phyloP scores from a whole-genome alignment of 306 rosid genomes.

The Rosa chinensis region DNA sequence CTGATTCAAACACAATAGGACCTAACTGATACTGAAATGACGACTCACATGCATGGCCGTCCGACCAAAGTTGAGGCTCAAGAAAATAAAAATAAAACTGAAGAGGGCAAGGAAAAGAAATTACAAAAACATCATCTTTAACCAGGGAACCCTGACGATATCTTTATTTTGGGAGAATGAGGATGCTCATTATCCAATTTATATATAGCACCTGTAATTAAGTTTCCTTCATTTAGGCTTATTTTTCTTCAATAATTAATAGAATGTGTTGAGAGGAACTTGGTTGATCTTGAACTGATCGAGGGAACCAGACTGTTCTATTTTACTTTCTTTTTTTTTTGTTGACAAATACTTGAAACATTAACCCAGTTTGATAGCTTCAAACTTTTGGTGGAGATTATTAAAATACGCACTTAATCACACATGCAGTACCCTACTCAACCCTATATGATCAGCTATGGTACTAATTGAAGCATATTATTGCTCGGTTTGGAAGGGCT shows the following conservation, averaged over 20 bases:
- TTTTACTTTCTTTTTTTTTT: background rate
- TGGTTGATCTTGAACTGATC: background rate
- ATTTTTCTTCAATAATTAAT: background rate
- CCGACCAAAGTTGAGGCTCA: no score
- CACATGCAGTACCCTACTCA: slow-evolving; percentile 8
- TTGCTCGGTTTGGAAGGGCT: slow-evolving; percentile 66
- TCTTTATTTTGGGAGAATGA: background rate
- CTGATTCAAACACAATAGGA: no score
- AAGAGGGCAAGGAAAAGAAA: background rate
- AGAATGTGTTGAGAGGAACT: background rate
- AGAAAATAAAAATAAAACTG: background rate
- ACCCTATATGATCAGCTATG: background rate
- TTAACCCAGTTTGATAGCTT: slow-evolving; percentile 16
- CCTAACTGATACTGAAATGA: no score
- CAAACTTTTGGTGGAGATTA: slow-evolving; percentile 10
- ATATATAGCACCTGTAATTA: background rate
- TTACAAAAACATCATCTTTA: background rate
- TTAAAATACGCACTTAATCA: background rate
- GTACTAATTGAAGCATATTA: slow-evolving; percentile 17
- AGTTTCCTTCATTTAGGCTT: background rate
- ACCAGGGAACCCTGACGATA: background rate
- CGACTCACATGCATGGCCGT: no score
- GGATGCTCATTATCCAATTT: background rate
- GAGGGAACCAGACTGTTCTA: background rate
- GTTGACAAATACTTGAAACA: background rate